phyloP scores from a whole-genome alignment of 139 green algal genomes.

The Micractinium sp. region DNA sequence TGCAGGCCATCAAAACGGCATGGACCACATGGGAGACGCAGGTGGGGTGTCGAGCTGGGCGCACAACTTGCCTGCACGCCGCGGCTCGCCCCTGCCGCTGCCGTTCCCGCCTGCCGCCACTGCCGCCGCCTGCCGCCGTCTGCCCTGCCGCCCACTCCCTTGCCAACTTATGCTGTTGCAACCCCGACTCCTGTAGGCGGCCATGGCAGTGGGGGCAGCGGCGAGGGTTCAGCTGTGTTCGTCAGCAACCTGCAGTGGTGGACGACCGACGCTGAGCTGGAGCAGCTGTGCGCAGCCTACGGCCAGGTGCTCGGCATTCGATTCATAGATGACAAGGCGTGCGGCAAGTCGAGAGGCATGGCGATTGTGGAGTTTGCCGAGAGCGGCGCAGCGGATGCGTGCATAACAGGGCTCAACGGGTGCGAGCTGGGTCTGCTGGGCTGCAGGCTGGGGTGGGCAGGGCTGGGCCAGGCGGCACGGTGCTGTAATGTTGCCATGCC shows the following conservation, averaged over 20 bases:
- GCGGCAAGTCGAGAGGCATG: slow-evolving; percentile 85
- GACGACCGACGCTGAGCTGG: slow-evolving; percentile 93
- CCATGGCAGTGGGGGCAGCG: neutral
- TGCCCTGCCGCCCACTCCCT: neutral
- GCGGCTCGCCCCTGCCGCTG: neutral
- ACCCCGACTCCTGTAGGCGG: neutral
- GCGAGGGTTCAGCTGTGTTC: slow-evolving; percentile 65
- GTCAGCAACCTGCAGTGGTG: slow-evolving; percentile 92
- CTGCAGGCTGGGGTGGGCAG: neutral
- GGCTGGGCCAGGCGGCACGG: no score
- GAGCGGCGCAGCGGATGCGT: slow-evolving; percentile 54
- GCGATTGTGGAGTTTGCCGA: slow-evolving; percentile 79
- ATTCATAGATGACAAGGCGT: slow-evolving; percentile 89
- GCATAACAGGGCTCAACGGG: slow-evolving; percentile 71
- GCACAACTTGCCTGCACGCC: neutral
- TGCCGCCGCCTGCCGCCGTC: neutral
- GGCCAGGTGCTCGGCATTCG: slow-evolving; percentile 66
- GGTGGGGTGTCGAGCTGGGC: neutral
- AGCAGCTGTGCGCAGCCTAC: slow-evolving; percentile 67
- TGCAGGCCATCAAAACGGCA: slow-evolving; percentile 1
- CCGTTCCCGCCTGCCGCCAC: neutral
- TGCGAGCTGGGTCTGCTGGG: slow-evolving; percentile 1
- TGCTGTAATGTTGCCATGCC: neutral
- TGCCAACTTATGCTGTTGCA: neutral
- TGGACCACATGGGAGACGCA: slow-evolving; percentile 9